Percentiles rank a stretch among this genome's conserved stretches.
These are phyloP conservation scores for Ambrosia hybrid DNA, from an alignment of 140 eudicot genomes.

Conservation along the genomic window DNA sequence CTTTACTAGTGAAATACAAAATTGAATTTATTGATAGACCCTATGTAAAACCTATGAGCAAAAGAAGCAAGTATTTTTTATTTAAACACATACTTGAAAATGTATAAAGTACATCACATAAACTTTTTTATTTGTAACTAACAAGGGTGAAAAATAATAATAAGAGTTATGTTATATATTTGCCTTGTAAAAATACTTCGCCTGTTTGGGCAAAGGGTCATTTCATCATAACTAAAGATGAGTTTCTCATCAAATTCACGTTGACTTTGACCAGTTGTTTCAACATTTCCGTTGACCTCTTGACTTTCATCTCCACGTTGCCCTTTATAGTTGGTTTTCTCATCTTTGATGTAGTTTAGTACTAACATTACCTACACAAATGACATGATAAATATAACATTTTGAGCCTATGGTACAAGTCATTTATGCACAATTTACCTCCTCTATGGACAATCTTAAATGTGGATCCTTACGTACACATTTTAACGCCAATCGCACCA, in stretches of 20 bases:
- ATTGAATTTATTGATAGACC: no score
- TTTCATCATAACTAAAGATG: conserved; percentile 8
- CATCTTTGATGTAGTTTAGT: conserved; percentile 41
- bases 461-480: conserved; percentile 51
- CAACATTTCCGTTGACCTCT: conserved; percentile 14
- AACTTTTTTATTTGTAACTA: background rate
- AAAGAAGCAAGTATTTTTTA: background rate
- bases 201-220: conserved; percentile 41
- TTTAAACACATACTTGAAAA: background rate
- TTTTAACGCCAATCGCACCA: conserved; percentile 34
- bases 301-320: conserved; percentile 1
- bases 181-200: conserved; percentile 31
- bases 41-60: background rate
- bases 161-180: background rate
- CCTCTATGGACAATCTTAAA: conserved; percentile 43
- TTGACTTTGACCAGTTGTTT: conserved; percentile 23
- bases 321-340: background rate
- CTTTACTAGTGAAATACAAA: no score
- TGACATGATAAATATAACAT: background rate
- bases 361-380: conserved; percentile 36
- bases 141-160: background rate
- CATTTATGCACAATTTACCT: conserved; percentile 32
- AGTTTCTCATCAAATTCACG: conserved; percentile 9
- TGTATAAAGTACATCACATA: background rate
- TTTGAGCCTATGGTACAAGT: background rate